Evolutionary conservation across 441 rosid species (phyloP), one percentile per base, ranked within the genome.

Genomic region (Erodium chrysanthum): DNA sequence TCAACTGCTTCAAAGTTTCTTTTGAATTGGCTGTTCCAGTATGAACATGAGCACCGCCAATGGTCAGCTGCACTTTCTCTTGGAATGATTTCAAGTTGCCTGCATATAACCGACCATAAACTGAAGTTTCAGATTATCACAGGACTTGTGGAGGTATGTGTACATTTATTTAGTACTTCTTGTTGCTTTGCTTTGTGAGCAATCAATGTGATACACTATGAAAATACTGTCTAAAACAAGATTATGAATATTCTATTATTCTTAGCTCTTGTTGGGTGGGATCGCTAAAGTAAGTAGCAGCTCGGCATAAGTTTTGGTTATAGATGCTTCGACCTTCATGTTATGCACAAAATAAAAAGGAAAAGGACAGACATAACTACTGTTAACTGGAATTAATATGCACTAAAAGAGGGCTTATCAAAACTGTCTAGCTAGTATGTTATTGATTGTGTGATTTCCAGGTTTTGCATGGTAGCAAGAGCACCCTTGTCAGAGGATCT

Each of bases 51-150:
- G 76, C 84, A 90, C 75, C 88, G 93, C 78, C 97, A 93, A 72
- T 93, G 97, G 98, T 83, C 97, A 42, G 92, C 98, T 70, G 93
- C 88, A 74, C 80, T 93, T 68, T 85, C 98, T 77, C 93, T 93
- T 80, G 98, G 97, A 74, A 78, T 86, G 79, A 80, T 89, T 70
- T 81, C 96, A 29, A 83, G 85, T 62, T 80, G 91, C 75, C 71
- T 91, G 25, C 95, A 93, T 69, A 86, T 83, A 60, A 93, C 98
- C 46, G 95, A 93, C 75, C 90, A 86, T 72, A 85, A 83, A 79
- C 89, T 83, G 81, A 91, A 89, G 71, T 81, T 85, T 79, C 84
- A 82, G 73, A 90, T 81, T 70, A 84, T 88, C 71, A 78, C 71
- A 67, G 91, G 87, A 66, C 91, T 93, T 78, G 74, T 88, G 71